These are phyloP conservation scores for Carallia brachiata DNA, from an alignment of 345 rosid species.

Conservation along the genomic window DNA sequence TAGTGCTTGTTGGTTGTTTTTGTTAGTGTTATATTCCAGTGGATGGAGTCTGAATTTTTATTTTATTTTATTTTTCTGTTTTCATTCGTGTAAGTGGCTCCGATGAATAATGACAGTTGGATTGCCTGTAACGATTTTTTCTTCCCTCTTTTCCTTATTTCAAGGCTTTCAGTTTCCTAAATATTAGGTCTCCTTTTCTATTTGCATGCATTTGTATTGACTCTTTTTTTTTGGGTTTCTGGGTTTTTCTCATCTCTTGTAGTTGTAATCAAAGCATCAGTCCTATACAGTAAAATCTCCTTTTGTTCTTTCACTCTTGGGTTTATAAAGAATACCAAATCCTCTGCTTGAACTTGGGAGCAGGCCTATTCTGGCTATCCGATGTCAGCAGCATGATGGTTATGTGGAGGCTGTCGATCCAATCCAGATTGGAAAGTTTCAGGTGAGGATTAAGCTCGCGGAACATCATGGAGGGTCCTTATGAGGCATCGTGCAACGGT, in stretches of 20 bases:
- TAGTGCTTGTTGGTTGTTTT: background rate
- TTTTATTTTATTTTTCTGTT: background rate
- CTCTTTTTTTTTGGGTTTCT: slow-evolving; percentile 11
- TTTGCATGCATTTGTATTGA: slow-evolving; percentile 8
- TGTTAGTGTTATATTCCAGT: background rate
- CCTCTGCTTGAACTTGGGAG: slow-evolving; percentile 12
- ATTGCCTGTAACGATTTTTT: slow-evolving; percentile 13
- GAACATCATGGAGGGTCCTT: slow-evolving; percentile 48
- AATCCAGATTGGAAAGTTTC: slow-evolving; percentile 26
- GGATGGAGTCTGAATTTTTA: background rate
- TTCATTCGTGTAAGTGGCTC: background rate
- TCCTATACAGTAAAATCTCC: background rate
- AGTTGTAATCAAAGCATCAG: too few relatives aligned
- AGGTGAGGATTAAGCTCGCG: slow-evolving; percentile 37
- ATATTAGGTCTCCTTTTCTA: slow-evolving; percentile 11
- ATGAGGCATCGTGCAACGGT: slow-evolving; percentile 41
- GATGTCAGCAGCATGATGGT: slow-evolving; percentile 10
- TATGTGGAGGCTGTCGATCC: slow-evolving; percentile 17
- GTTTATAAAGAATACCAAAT: slow-evolving; percentile 4
- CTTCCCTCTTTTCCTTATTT: slow-evolving; percentile 23
- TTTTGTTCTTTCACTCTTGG: background rate
- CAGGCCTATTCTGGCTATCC: slow-evolving; percentile 18
- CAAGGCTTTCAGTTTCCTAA: slow-evolving; percentile 37
- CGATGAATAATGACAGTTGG: slow-evolving; percentile 9
- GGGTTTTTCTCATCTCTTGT: slow-evolving; percentile 5